Percentiles rank a stretch among this genome's conserved stretches.
phyloP scores from a whole-genome alignment of 768 basidiomycete species.

The Collybia sordida region DNA sequence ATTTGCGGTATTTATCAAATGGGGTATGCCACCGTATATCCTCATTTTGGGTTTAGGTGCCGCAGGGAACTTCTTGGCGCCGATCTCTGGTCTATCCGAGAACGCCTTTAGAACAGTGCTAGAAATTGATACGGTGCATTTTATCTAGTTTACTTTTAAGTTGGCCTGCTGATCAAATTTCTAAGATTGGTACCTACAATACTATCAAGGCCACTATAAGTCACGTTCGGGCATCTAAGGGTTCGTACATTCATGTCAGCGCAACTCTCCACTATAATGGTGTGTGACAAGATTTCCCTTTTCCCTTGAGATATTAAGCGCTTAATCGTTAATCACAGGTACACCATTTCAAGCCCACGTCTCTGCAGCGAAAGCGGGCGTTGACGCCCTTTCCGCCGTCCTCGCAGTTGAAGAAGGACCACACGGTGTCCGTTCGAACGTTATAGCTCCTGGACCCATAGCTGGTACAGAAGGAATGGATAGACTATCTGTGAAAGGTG shows the following conservation, averaged over 20 bases:
- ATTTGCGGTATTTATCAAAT: conserved; percentile 70
- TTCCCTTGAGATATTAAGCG: background rate
- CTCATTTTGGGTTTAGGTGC: conserved; percentile 54
- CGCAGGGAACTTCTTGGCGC: conserved; percentile 94
- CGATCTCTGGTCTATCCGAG: conserved; percentile 79
- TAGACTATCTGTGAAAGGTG: conserved; percentile 45
- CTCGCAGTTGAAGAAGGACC: conserved; percentile 95
- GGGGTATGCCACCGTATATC: background rate
- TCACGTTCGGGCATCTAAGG: conserved; percentile 67
- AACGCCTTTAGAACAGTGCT: conserved; percentile 92
- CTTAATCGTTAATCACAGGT: conserved; percentile 36
- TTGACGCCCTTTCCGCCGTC: conserved; percentile 85
- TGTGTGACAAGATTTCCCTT: conserved; percentile 26
- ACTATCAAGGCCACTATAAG: conserved; percentile 90
- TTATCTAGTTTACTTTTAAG: background rate
- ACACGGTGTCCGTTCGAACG: conserved; percentile 88
- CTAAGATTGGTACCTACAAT: conserved; percentile 86
- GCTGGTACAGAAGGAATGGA: conserved; percentile 72
- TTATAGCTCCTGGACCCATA: conserved; percentile 84
- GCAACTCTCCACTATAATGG: conserved; percentile 86
- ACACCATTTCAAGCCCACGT: conserved; percentile 91
- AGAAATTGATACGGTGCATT: conserved; percentile 85
- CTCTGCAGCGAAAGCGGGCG: conserved; percentile 91
- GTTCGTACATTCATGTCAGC: conserved; percentile 87
- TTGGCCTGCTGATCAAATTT: background rate